Base-by-base conservation (phyloP, 139 green algal genomes). In the Protoeuglena noctilucae region DNA sequence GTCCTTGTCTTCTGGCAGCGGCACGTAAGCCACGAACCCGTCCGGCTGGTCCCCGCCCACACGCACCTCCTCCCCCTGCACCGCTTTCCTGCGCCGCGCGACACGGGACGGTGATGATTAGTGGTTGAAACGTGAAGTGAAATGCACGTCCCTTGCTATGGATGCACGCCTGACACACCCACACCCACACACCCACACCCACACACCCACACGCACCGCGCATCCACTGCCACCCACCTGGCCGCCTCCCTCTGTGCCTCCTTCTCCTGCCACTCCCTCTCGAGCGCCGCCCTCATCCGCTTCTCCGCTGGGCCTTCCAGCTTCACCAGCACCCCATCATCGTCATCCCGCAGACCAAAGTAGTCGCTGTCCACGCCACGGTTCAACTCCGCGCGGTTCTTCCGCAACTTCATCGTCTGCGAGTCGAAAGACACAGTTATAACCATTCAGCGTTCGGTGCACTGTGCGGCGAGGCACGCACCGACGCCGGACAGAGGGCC, bases 321-420 rank as follows among this genome's bases (percentile, higher is more conserved):
- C 54, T 73, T 68, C 27, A 84, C 55, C 60, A 96, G 63, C 34
- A 89, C 61, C 12, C 87, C 88, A 49, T 94, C 87, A 54, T 96
- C 88, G 51, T 96, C 88, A 54, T 96, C 88, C 14, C 80, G 53
- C 59, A 94, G 92, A n/a, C 92, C 92, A 48, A 93, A 99, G 67
- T 99, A 99, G 62, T 96, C 89, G 3, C 69, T 78, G 61, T 96
- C 76, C 48, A 98, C 93, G 28, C 64, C 47, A 50, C 84, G 82
- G 69, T 85, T 72, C 79, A 98, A 78, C 56, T 97, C 75, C 25
- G 76, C 69, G 9, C 84, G 68, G 19, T 81, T 90, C 4, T 74
- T 70, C 43, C 75, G 65, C 49, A 69, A 59, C 65, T 69, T 43
- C 34, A 7, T 7, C 34, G 34, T 7, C 34, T 7, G 9, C 34